These are phyloP conservation scores for Chamaecrista fasciculata DNA, from an alignment of 306 rosid species.

Conservation along the genomic window DNA sequence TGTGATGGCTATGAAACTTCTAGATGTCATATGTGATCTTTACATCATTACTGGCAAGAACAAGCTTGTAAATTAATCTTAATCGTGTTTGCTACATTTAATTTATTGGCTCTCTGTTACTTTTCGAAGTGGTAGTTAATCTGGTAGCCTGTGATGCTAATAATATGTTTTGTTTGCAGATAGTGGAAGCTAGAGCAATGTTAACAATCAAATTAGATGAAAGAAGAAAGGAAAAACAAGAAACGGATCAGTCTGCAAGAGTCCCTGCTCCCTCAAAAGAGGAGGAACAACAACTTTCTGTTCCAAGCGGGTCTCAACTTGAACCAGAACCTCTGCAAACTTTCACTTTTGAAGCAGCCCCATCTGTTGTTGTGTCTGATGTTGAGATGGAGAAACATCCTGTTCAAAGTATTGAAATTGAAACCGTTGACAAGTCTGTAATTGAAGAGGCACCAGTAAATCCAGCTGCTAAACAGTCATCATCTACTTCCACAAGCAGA, in stretches of 20 bases:
- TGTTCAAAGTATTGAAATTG: conserved; percentile 42
- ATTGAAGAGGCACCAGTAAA: conserved; percentile 51
- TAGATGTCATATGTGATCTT: not conserved
- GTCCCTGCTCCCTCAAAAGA: conserved; percentile 35
- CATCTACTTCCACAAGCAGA: conserved; percentile 45
- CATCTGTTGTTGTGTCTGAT: conserved; percentile 37
- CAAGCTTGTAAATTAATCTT: conserved; percentile 3
- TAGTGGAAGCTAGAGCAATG: conserved; percentile 73
- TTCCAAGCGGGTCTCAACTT: conserved; percentile 46
- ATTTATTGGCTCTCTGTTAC: not conserved
- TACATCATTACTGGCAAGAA: not conserved
- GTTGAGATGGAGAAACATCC: conserved; percentile 60
- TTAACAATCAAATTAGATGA: conserved; percentile 54
- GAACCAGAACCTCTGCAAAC: conserved; percentile 41
- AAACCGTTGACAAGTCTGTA: conserved; percentile 57
- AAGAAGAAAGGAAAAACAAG: conserved; percentile 46
- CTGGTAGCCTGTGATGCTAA: conserved; percentile 6
- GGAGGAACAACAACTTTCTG: conserved; percentile 53
- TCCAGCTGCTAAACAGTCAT: conserved; percentile 29
- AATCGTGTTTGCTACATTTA: conserved; percentile 6
- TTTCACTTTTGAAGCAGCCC: conserved; percentile 40
- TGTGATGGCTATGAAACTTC: not conserved
- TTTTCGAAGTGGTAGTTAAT: not conserved
- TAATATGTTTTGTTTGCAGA: conserved; percentile 44
- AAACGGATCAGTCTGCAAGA: conserved; percentile 36